Percentiles rank a stretch among this genome's conserved stretches.
Conservation (phyloP, 2,329 filamentous ascomycete genomes). For the Claviceps digitariae region DNA sequence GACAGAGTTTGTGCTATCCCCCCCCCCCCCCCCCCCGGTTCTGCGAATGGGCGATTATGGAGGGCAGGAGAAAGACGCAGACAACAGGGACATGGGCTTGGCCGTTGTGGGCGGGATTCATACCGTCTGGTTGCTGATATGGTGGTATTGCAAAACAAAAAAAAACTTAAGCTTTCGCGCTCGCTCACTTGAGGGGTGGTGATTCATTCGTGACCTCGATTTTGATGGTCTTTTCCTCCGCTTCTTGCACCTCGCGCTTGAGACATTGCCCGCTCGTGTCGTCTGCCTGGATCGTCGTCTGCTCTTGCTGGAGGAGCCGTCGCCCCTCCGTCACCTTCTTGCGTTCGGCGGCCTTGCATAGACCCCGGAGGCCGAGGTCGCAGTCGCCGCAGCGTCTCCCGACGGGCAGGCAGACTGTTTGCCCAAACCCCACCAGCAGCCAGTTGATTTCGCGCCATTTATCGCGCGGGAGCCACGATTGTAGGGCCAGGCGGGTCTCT, state of each 20-base stretch:
- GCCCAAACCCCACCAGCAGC: slow-evolving; percentile 75
- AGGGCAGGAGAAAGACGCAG: no score
- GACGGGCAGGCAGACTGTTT: slow-evolving; percentile 72
- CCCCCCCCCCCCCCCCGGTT: no score
- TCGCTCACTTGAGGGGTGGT: neutral
- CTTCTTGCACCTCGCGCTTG: slow-evolving; percentile 13
- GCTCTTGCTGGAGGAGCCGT: slow-evolving; percentile 24
- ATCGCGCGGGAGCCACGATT: slow-evolving; percentile 72
- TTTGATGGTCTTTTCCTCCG: slow-evolving; percentile 12
- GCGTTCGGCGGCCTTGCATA: slow-evolving; percentile 62
- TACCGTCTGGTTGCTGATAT: no score
- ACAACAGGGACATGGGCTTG: no score
- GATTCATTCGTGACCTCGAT: neutral
- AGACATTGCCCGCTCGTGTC: slow-evolving; percentile 9
- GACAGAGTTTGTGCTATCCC: no score
- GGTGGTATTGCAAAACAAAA: no score
- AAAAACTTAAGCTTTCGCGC: no score
- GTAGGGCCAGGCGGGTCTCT: slow-evolving; percentile 60
- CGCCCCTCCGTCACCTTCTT: slow-evolving; percentile 46
- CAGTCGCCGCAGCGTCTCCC: slow-evolving; percentile 76
- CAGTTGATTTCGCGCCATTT: slow-evolving; percentile 89
- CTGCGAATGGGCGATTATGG: no score
- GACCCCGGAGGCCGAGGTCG: slow-evolving; percentile 57
- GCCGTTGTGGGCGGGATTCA: no score
- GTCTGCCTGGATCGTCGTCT: slow-evolving; percentile 12